Evolutionary conservation across 2,329 filamentous ascomycete species (phyloP).

Genomic region (Tolypocladium cylindrosporum): DNA sequence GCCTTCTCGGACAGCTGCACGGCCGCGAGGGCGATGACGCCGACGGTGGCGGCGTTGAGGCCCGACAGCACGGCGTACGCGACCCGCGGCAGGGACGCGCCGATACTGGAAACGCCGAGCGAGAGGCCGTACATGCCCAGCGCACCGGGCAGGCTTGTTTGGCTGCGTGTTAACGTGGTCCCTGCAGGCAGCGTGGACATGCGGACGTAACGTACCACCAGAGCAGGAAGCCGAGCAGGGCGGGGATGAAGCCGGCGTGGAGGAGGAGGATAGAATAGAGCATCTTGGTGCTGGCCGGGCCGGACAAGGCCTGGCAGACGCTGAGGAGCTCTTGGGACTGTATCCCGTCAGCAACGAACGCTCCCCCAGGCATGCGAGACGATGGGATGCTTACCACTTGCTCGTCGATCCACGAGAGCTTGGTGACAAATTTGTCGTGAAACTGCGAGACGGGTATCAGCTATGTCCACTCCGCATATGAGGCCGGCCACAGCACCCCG

Average conservation of each 20-base stretch:
- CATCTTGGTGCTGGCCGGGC: conserved; percentile 63
- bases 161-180: too few relatives aligned
- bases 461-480: too few relatives aligned
- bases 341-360: too few relatives aligned
- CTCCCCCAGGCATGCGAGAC: too few relatives aligned
- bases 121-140: conserved; percentile 60
- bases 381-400: conserved; percentile 38
- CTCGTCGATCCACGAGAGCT: conserved; percentile 57
- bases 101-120: conserved; percentile 52
- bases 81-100: conserved; percentile 44
- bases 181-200: too few relatives aligned
- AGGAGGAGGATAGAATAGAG: conserved; percentile 57
- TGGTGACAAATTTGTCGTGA: conserved; percentile 50
- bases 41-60: conserved; percentile 62
- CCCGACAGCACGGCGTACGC: conserved; percentile 64
- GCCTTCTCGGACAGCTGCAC: conserved; percentile 58
- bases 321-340: conserved; percentile 66
- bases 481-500: too few relatives aligned
- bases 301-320: conserved; percentile 56
- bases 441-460: conserved; percentile 23
- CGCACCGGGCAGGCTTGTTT: conserved; percentile 48
- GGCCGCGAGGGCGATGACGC: conserved; percentile 60
- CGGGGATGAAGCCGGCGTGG: conserved; percentile 47
- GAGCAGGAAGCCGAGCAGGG: conserved; percentile 48
- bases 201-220: conserved; percentile 41